Base-by-base conservation (phyloP, 2,329 filamentous ascomycete species). In the Akanthomyces dipterigenus region DNA sequence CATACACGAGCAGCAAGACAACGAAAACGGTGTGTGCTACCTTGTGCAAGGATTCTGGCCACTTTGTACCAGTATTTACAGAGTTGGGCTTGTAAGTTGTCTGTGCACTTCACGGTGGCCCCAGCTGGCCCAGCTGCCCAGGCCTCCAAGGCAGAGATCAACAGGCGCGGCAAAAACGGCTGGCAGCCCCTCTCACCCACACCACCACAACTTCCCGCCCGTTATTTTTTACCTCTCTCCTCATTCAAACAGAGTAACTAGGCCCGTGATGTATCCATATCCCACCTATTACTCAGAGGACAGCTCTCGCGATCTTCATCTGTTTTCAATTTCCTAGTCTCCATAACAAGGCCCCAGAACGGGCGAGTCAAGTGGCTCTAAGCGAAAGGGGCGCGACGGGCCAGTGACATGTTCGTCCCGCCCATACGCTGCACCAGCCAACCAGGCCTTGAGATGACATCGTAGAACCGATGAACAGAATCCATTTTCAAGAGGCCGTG, bases 1-100 rank as follows among this genome's bases (percentile, higher is more conserved):
- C n/a, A n/a, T n/a, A n/a, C 28, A 48, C 55, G 48, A 57, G 43
- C 55, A 48, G 31, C 42, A 46, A 48, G 55, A 56, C 54, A 56
- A 38, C 55, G 38, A 6, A 40, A 57, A 57, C 55, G 55, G 55
- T 49, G 55, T 57, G 45, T 48, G 42, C 55, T 31, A 40, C 43
- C 22, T 22, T 28, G 42, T 16, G 34, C 55, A 49, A 22, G 55
- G 55, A 22, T 49, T 28, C 5, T 18, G 46, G 22, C 22, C 34
- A 53, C 31, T 16, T 36, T 48, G 20, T 20, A 34, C 7, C n/a
- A n/a, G n/a, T n/a, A n/a, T 5, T 34, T 34, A 11, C 31, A 9
- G 31, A 34, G 31, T 34, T 9, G n/a, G n/a, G n/a, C n/a, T n/a
- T n/a, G 45, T 12, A 9, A 18, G 16, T 22, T 16, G 55, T 49